These are phyloP conservation scores for Nothophaeocryptopus gaeumannii DNA, from an alignment of 2,329 filamentous ascomycete species.

Conservation along the genomic window DNA sequence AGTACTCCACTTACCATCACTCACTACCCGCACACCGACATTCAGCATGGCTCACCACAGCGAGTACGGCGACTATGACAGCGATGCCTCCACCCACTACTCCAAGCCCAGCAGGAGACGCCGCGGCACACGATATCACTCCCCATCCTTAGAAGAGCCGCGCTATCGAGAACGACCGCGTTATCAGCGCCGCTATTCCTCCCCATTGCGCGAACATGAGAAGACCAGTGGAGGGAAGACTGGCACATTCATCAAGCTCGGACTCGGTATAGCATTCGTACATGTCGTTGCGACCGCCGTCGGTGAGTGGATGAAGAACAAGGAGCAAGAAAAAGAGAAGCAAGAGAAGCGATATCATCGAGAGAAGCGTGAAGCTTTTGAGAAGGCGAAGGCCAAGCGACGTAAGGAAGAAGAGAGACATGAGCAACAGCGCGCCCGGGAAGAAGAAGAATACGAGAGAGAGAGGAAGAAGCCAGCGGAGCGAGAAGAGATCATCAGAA, in stretches of 20 bases:
- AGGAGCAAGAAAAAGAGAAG: constrained; percentile 7
- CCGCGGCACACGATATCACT: constrained; percentile 5
- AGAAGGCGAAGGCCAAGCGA: constrained; percentile 16
- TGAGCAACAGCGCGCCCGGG: constrained; percentile 24
- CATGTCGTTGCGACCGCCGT: constrained; percentile 11
- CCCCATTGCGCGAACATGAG: constrained; percentile 5
- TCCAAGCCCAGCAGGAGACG: constrained; percentile 7
- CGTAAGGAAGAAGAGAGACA: constrained; percentile 10
- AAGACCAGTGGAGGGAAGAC: constrained; percentile 9
- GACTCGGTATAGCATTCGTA: constrained; percentile 11
- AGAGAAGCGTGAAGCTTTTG: constrained; percentile 15
- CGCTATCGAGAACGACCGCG: constrained; percentile 1
- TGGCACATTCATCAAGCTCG: constrained; percentile 12
- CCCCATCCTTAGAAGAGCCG: constrained; percentile 4
- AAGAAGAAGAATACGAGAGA: constrained; percentile 23
- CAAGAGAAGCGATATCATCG: constrained; percentile 2
- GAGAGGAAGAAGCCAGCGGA: constrained; percentile 6
- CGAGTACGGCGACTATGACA: constrained; percentile 9
- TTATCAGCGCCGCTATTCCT: constrained; percentile 7
- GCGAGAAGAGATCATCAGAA: constrained; percentile 12
- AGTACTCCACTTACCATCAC: too few species aligned
- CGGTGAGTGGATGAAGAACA: constrained; percentile 11
- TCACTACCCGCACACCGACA: neutral
- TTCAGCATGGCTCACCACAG: constrained; percentile 9
- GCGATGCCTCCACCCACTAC: constrained; percentile 13